These are phyloP conservation scores for Oryza glaberrima DNA, from an alignment of 176 grass and related monocot species.

Conservation along the genomic window DNA sequence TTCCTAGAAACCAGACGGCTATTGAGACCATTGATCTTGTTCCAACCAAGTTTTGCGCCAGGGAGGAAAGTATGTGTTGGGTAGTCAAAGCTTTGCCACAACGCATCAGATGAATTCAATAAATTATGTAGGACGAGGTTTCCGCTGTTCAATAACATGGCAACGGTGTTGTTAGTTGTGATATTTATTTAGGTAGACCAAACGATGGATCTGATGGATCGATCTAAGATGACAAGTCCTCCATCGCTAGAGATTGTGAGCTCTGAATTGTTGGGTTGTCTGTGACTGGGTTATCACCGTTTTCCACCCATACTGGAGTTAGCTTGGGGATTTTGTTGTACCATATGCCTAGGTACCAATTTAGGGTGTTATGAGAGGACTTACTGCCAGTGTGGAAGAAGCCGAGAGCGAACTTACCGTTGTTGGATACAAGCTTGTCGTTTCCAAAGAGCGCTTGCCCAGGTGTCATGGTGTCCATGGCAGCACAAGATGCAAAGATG, in stretches of 20 bases:
- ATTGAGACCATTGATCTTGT: slow-evolving; percentile 51
- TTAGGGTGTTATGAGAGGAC: slow-evolving; percentile 25
- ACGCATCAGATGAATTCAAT: slow-evolving; percentile 35
- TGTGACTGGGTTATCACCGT: slow-evolving; percentile 40
- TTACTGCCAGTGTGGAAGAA: slow-evolving; percentile 56
- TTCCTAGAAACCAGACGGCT: slow-evolving; percentile 53
- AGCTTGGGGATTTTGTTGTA: slow-evolving; percentile 49
- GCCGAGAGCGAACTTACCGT: slow-evolving; percentile 57
- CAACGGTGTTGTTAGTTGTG: slow-evolving; percentile 22
- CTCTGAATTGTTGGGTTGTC: slow-evolving; percentile 22
- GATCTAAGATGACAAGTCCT: slow-evolving; percentile 49
- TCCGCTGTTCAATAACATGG: slow-evolving; percentile 42
- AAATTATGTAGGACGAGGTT: slow-evolving; percentile 53
- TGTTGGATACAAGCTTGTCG: slow-evolving; percentile 43
- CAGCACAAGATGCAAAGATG: background rate
- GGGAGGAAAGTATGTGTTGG: slow-evolving; percentile 56
- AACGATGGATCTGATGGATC: slow-evolving; percentile 29
- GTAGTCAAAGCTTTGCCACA: slow-evolving; percentile 71
- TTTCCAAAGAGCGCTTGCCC: slow-evolving; percentile 22
- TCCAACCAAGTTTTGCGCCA: slow-evolving; percentile 55
- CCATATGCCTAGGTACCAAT: slow-evolving; percentile 59
- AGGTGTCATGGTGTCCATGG: slow-evolving; percentile 36
- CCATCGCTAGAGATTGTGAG: slow-evolving; percentile 48
- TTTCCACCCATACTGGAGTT: slow-evolving; percentile 57
- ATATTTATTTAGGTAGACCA: slow-evolving; percentile 49